Percentiles rank a stretch among this genome's conserved stretches.
Evolutionary conservation across 2,329 filamentous ascomycete species (phyloP).

Genomic region (Tolypocladium album): DNA sequence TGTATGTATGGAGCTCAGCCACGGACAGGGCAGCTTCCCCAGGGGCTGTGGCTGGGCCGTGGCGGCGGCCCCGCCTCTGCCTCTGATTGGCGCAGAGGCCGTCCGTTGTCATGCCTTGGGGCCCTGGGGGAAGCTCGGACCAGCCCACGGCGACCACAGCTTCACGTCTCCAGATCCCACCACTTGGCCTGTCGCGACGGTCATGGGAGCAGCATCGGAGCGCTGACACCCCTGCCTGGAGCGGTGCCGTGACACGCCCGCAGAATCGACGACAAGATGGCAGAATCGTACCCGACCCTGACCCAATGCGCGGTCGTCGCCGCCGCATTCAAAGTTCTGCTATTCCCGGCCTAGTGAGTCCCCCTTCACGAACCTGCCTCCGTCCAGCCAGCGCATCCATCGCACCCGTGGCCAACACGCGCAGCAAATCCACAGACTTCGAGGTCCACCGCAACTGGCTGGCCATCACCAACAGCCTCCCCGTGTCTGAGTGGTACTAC

Average conservation of each 20-base stretch:
- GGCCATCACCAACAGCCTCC: constrained; percentile 83
- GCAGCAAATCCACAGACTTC: constrained; percentile 95
- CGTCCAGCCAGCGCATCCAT: background rate
- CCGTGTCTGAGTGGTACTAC: constrained; percentile 85
- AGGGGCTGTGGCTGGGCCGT: background rate
- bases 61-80: background rate
- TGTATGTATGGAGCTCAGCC: background rate
- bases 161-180: background rate
- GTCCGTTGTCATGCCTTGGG: background rate
- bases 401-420: background rate
- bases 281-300: constrained; percentile 76
- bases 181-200: background rate
- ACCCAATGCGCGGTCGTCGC: constrained; percentile 79
- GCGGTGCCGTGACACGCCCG: background rate
- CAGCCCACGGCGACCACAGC: background rate
- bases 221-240: background rate
- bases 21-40: background rate
- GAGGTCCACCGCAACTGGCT: constrained; percentile 99
- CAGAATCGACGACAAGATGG: constrained; percentile 39
- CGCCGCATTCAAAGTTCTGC: constrained; percentile 78
- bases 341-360: constrained; percentile 89
- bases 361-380: no score
- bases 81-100: background rate
- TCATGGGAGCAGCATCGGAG: background rate
- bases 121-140: background rate